A percentile compares a stretch with the other conserved stretches of the same genome.
phyloP scores from a whole-genome alignment of 2,329 filamentous ascomycete genomes.

The Penicillium olsonii region DNA sequence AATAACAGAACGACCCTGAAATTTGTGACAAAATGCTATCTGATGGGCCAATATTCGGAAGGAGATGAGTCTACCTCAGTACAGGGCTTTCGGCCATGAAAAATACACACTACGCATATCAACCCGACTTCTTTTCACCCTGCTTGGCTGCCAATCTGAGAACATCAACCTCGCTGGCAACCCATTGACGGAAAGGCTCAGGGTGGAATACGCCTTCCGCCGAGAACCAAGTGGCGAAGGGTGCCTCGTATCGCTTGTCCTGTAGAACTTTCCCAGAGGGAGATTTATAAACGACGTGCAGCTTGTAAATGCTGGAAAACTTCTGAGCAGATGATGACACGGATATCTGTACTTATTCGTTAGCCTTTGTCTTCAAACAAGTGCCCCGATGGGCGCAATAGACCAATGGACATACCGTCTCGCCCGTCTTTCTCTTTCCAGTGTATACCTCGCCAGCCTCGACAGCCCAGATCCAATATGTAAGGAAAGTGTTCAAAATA shows the following conservation, averaged over 20 bases:
- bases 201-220: slow-evolving; percentile 60
- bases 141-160: slow-evolving; percentile 52
- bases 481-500: slow-evolving; percentile 73
- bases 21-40: neutral
- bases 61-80: neutral
- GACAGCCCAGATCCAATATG: slow-evolving; percentile 79
- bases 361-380: slow-evolving; percentile 1
- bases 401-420: slow-evolving; percentile 51
- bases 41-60: neutral
- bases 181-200: slow-evolving; percentile 63
- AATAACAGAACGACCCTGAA: too few species aligned
- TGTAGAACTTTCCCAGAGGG: slow-evolving; percentile 42
- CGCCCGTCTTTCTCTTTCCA: slow-evolving; percentile 68
- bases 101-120: neutral
- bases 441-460: slow-evolving; percentile 83
- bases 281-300: slow-evolving; percentile 59
- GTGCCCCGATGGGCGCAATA: neutral
- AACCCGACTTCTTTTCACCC: slow-evolving; percentile 34
- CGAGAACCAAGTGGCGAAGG: slow-evolving; percentile 64
- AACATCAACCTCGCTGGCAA: slow-evolving; percentile 59
- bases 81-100: neutral
- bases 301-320: slow-evolving; percentile 76
- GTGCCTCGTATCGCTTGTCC: slow-evolving; percentile 54
- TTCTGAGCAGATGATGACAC: slow-evolving; percentile 75
- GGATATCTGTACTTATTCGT: slow-evolving; percentile 58